phyloP scores from a whole-genome alignment of 2,329 filamentous ascomycete species.

The Diaporthe nobilis region DNA sequence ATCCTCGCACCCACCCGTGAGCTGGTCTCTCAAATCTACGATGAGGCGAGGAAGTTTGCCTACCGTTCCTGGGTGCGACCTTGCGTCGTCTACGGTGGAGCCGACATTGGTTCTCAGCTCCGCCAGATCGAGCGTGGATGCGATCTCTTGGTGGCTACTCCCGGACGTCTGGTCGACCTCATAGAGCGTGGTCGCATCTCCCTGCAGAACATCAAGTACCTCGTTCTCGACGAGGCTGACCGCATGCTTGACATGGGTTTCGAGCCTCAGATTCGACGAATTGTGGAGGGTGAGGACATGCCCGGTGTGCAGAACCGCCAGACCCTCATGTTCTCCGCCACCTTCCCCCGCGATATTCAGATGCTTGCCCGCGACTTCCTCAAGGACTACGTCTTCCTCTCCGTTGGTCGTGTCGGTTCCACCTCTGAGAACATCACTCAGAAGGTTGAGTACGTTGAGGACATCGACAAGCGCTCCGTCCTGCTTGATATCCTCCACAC shows the following conservation, averaged over 20 bases:
- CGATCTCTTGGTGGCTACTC: conserved; percentile 96
- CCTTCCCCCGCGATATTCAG: conserved; percentile 98
- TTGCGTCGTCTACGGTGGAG: conserved; percentile 98
- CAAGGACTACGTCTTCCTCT: conserved; percentile 99
- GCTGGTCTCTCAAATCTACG: conserved; percentile 98
- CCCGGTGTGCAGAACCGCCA: conserved; percentile 85
- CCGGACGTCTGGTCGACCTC: conserved; percentile 96
- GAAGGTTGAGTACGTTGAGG: conserved; percentile 97
- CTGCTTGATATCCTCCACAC: conserved; percentile 98
- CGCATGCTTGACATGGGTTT: conserved; percentile 99
- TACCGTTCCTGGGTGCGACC: conserved; percentile 99
- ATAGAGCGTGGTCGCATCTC: conserved; percentile 99
- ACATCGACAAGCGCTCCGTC: conserved; percentile 96
- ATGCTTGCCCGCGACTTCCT: conserved; percentile 99
- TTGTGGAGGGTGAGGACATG: conserved; percentile 99
- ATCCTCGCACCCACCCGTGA: conserved; percentile 98
- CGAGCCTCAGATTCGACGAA: conserved; percentile 98
- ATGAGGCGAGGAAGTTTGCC: conserved; percentile 97
- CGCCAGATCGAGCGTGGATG: conserved; percentile 98
- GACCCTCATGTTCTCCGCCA: conserved; percentile 99
- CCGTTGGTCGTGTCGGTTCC: conserved; percentile 97
- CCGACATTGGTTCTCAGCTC: conserved; percentile 97
- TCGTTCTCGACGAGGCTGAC: conserved; percentile 98
- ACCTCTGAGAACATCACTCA: conserved; percentile 99
- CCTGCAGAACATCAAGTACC: conserved; percentile 98